phyloP scores from a whole-genome alignment of 768 basidiomycete species.

The Exidia glandulosa region DNA sequence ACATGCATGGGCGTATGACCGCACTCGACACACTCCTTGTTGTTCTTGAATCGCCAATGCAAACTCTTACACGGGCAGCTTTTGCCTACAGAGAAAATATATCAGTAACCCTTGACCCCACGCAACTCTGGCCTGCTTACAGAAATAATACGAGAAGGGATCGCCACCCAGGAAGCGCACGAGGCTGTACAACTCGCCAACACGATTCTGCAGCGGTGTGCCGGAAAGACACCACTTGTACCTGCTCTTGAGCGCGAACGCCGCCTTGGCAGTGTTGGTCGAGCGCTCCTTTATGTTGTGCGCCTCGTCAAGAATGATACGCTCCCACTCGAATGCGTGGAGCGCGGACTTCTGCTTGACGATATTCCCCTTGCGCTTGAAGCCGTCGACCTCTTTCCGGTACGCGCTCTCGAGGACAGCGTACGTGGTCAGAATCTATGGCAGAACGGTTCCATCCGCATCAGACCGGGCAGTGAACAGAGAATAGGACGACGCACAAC shows the following conservation, averaged over 20 bases:
- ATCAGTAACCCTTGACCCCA: slow-evolving; percentile 1
- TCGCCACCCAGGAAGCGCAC: slow-evolving; percentile 67
- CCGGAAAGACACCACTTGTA: slow-evolving; percentile 95
- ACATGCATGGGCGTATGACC: slow-evolving; percentile 65
- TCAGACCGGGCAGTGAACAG: not conserved
- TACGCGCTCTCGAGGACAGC: slow-evolving; percentile 85
- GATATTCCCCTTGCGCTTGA: slow-evolving; percentile 73
- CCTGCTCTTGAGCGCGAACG: slow-evolving; percentile 73
- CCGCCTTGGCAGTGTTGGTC: slow-evolving; percentile 94
- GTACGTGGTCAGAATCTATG: slow-evolving; percentile 61
- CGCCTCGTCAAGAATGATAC: slow-evolving; percentile 83
- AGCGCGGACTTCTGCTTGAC: slow-evolving; percentile 82
- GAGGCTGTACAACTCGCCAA: slow-evolving; percentile 96
- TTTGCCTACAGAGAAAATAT: slow-evolving; percentile 47
- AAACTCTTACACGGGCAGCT: slow-evolving; percentile 86
- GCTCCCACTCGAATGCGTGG: slow-evolving; percentile 77
- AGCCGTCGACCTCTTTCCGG: slow-evolving; percentile 86
- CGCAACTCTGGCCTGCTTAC: slow-evolving; percentile 30
- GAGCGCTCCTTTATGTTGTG: slow-evolving; percentile 96
- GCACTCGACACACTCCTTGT: slow-evolving; percentile 47
- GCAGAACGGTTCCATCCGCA: not conserved
- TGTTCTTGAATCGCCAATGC: slow-evolving; percentile 88
- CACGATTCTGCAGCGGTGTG: slow-evolving; percentile 93
- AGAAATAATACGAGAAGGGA: slow-evolving; percentile 87
- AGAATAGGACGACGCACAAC: too few species aligned